These are phyloP conservation scores for Candida wancherniae DNA, from an alignment of 805 yeast species.

Conservation along the genomic window DNA sequence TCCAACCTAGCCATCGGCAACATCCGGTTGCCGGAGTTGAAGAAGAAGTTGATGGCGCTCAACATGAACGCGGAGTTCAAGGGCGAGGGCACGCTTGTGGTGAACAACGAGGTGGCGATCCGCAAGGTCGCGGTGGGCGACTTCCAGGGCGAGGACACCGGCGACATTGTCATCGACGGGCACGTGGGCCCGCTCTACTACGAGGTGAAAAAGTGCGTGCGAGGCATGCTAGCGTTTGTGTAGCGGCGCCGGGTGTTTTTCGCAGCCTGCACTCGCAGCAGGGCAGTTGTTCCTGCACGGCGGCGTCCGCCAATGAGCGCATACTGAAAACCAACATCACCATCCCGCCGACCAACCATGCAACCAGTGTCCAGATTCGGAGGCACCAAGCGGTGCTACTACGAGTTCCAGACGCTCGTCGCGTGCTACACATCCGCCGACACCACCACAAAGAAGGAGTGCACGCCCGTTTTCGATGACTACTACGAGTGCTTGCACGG, in stretches of 20 bases:
- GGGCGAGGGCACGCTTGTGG: slow-evolving; percentile 88
- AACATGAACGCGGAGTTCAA: slow-evolving; percentile 80
- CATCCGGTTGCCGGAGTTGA: slow-evolving; percentile 74
- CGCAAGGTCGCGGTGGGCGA: slow-evolving; percentile 51
- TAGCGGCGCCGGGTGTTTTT: slow-evolving; percentile 19
- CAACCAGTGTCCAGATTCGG: slow-evolving; percentile 46
- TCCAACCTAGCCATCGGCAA: slow-evolving; percentile 73
- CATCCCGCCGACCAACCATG: slow-evolving; percentile 20
- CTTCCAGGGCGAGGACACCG: slow-evolving; percentile 51
- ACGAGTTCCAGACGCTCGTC: slow-evolving; percentile 42
- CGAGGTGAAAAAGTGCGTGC: slow-evolving; percentile 65
- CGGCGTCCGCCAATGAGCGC: slow-evolving; percentile 11
- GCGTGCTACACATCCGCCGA: slow-evolving; percentile 44
- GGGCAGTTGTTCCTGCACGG: slow-evolving; percentile 10
- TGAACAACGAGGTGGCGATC: slow-evolving; percentile 71
- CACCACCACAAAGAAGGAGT: slow-evolving; percentile 36
- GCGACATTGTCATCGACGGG: slow-evolving; percentile 85
- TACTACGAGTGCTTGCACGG: slow-evolving; percentile 46
- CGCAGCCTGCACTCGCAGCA: not conserved
- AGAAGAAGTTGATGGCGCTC: slow-evolving; percentile 50
- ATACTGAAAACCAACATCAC: slow-evolving; percentile 5
- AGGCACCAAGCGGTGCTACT: slow-evolving; percentile 45
- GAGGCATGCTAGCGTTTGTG: slow-evolving; percentile 71
- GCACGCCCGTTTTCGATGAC: slow-evolving; percentile 42
- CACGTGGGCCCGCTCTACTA: slow-evolving; percentile 69